phyloP scores from a whole-genome alignment of 176 grass and related monocot genomes.

The Carex scoparia region DNA sequence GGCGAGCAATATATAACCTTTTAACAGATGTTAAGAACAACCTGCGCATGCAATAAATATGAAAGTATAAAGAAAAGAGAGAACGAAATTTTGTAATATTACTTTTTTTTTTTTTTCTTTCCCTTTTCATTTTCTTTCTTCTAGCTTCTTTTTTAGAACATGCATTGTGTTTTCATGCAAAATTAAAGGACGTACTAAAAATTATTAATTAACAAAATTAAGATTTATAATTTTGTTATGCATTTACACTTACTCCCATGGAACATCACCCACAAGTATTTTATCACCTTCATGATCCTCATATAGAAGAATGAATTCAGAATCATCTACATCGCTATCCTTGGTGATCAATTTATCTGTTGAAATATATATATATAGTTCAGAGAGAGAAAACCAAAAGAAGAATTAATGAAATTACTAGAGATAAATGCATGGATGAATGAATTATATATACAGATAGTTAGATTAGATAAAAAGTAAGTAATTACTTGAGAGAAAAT shows the following conservation, averaged over 20 bases:
- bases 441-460: background rate
- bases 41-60: conserved; percentile 27
- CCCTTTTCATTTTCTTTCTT: background rate
- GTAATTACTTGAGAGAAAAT: conserved; percentile 50
- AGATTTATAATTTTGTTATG: background rate
- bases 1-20: conserved; percentile 61
- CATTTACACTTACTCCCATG: conserved; percentile 71
- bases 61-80: background rate
- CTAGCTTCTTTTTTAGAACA: background rate
- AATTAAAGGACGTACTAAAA: background rate
- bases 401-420: background rate
- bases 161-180: background rate
- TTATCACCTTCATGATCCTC: conserved; percentile 85
- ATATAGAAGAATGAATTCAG: conserved; percentile 63
- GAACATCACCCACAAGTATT: conserved; percentile 88
- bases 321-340: conserved; percentile 5
- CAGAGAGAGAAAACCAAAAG: background rate
- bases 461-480: conserved; percentile 16
- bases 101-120: background rate
- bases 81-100: background rate
- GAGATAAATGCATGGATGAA: background rate
- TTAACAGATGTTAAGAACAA: conserved; percentile 67
- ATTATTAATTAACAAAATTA: background rate
- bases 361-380: conserved; percentile 20
- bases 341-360: conserved; percentile 27